Base-by-base conservation (phyloP, 75 land plant genomes). In the Adiantum capillusveneris region DNA sequence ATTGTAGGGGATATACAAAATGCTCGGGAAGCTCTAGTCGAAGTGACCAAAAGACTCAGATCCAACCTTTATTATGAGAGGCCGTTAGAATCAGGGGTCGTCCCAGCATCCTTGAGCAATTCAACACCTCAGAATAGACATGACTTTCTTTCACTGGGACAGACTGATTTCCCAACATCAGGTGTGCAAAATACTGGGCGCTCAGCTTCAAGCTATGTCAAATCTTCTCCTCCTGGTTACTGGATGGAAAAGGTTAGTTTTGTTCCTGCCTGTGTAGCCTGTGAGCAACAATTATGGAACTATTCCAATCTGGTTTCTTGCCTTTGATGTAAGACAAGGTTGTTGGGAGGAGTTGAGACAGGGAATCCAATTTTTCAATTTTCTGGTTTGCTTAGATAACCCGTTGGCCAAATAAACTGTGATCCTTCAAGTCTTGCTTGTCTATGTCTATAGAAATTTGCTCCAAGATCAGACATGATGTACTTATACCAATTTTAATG, bases 1-100 rank as follows among this genome's bases (percentile, higher is more conserved):
- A 85, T 89, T 64, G 69, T 75, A 39, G 95, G 95, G 21, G 90
- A 86, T 31, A 89, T 89, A 53, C 77, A 75, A 45, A 80, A 81
- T 30, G 84, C 95, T 29, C 75, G 90, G 41, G 76, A 81, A 48
- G 95, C 95, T 53, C 60, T 89, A 42, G 53, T 89, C 44, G 78
- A 83, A 69, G 68, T 89, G 41, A 86, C 95, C 11, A 65, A 75
- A 57, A 78, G 75, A 58, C 54, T 86, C 18, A 62, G 90, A 17
- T 71, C 68, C 57, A 64, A 74, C 57, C 22, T 89, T 26, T 81
- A 73, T 66, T 37, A 62, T 41, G 90, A 89, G 36, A 57, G n/a
- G 13, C 63, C 72, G 11, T 41, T 30, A n/a, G 59, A 19, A 2
- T 3, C 12, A 3, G 72, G 65, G 45, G 81, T 69, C 34, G 20